Conservation (phyloP, 768 basidiomycete species). For the Psilocybe sp. region DNA sequence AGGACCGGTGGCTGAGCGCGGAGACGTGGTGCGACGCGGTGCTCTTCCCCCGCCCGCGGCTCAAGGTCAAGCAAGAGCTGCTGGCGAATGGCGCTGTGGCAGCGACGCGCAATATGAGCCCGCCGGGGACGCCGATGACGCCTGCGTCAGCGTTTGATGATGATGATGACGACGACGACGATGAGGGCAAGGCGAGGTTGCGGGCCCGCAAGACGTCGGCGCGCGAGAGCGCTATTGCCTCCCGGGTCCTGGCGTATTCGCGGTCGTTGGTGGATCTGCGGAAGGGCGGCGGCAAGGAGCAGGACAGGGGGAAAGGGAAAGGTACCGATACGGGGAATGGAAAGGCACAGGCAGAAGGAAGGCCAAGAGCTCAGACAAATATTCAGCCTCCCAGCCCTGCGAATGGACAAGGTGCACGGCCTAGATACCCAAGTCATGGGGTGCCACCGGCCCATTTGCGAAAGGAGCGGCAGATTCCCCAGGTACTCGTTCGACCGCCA, state of each 20-base stretch:
- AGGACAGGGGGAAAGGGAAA: too few species aligned
- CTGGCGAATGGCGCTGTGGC: neutral
- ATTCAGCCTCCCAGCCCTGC: too few species aligned
- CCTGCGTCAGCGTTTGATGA: too few species aligned
- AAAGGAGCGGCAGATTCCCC: conserved; percentile 6
- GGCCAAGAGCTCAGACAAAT: too few species aligned
- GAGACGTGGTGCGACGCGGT: conserved; percentile 84
- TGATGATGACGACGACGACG: conserved; percentile 1
- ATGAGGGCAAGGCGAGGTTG: neutral
- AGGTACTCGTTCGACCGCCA: neutral
- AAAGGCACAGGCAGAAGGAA: too few species aligned
- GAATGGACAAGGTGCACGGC: too few species aligned
- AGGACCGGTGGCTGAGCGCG: conserved; percentile 66
- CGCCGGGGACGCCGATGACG: conserved; percentile 42
- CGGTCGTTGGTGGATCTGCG: conserved; percentile 39
- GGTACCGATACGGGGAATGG: too few species aligned
- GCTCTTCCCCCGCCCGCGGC: conserved; percentile 71
- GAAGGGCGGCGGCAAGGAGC: conserved; percentile 7
- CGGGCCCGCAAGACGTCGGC: conserved; percentile 9
- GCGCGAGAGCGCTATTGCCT: conserved; percentile 29
- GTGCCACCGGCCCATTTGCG: too few species aligned
- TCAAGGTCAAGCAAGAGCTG: conserved; percentile 46
- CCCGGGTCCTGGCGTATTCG: conserved; percentile 50
- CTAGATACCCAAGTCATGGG: too few species aligned
- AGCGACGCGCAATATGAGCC: conserved; percentile 36